phyloP scores from a whole-genome alignment of 202 grass and related monocot species.

The Schoenoplectus triqueter region DNA sequence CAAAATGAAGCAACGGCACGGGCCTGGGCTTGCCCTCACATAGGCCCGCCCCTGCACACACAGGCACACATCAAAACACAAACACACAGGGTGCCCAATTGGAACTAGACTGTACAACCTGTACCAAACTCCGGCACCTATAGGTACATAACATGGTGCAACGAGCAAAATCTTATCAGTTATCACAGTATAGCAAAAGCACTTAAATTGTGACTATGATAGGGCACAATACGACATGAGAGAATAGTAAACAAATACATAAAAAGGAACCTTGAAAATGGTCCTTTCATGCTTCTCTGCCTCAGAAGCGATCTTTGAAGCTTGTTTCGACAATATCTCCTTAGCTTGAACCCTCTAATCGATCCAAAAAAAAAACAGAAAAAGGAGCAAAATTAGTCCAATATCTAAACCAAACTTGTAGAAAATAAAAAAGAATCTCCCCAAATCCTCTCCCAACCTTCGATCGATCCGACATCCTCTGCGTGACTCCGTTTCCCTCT shows the following conservation, averaged over 20 bases:
- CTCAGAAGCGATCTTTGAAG: conserved; percentile 81
- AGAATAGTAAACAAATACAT: neutral
- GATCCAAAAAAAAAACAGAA: neutral
- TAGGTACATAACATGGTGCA: neutral
- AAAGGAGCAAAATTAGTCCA: neutral
- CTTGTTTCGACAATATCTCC: conserved; percentile 91
- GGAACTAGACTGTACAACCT: neutral
- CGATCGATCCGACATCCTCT: conserved; percentile 39
- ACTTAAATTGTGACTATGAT: neutral
- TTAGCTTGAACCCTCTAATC: conserved; percentile 67
- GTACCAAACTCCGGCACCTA: neutral
- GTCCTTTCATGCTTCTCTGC: conserved; percentile 85
- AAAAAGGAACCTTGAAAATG: conserved; percentile 74
- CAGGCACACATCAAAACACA: too few species aligned
- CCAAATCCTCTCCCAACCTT: conserved; percentile 31
- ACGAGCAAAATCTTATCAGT: neutral
- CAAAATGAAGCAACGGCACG: too few species aligned
- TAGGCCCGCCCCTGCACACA: too few species aligned
- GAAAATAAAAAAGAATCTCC: neutral
- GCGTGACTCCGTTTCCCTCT: conserved; percentile 17
- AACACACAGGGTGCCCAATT: neutral
- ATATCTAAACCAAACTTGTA: neutral
- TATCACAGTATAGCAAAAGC: neutral
- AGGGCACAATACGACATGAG: neutral
- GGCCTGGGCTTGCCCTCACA: too few species aligned